Conservation (phyloP, 495 filamentous ascomycete species). For the Mytilinidion resinicola region DNA sequence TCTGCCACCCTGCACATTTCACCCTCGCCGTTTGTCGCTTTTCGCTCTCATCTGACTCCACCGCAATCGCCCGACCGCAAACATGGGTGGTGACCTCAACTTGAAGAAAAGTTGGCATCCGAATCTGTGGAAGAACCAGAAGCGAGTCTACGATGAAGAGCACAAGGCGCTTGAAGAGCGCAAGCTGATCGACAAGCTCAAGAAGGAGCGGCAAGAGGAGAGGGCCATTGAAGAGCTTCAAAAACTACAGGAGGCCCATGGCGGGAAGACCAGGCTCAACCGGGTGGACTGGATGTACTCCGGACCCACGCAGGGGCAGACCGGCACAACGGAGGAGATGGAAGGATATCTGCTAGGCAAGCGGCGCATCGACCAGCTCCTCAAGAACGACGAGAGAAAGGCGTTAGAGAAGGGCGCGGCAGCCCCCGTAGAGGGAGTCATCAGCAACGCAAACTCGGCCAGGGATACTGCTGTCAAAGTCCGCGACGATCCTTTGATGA, state of each 20-base stretch:
- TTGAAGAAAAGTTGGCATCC: slow-evolving; percentile 99
- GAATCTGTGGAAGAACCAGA: slow-evolving; percentile 53
- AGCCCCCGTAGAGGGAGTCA: slow-evolving; percentile 38
- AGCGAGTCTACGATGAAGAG: slow-evolving; percentile 77
- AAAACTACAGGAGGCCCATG: slow-evolving; percentile 80
- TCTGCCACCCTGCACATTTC: too few species aligned
- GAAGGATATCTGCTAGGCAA: slow-evolving; percentile 92
- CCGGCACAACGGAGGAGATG: slow-evolving; percentile 82
- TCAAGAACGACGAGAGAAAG: slow-evolving; percentile 78
- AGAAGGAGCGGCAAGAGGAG: slow-evolving; percentile 91
- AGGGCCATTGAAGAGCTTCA: slow-evolving; percentile 87
- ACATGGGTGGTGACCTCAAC: slow-evolving; percentile 45
- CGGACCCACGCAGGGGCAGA: slow-evolving; percentile 72
- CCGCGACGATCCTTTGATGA: slow-evolving; percentile 78
- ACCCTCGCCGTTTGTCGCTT: too few species aligned
- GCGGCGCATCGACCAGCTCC: slow-evolving; percentile 70
- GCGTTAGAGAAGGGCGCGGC: slow-evolving; percentile 78
- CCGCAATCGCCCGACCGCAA: slow-evolving; percentile 28
- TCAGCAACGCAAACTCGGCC: slow-evolving; percentile 57
- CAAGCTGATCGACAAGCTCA: slow-evolving; percentile 78
- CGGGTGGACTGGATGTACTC: slow-evolving; percentile 98
- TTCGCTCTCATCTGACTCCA: too few species aligned
- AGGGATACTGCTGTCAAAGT: slow-evolving; percentile 80
- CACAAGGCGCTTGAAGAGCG: slow-evolving; percentile 92
- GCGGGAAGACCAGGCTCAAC: slow-evolving; percentile 64